Percentiles rank a stretch among this genome's conserved stretches.
These are phyloP conservation scores for Aspergillus wentii DNA, from an alignment of 495 filamentous ascomycete species.

Conservation along the genomic window DNA sequence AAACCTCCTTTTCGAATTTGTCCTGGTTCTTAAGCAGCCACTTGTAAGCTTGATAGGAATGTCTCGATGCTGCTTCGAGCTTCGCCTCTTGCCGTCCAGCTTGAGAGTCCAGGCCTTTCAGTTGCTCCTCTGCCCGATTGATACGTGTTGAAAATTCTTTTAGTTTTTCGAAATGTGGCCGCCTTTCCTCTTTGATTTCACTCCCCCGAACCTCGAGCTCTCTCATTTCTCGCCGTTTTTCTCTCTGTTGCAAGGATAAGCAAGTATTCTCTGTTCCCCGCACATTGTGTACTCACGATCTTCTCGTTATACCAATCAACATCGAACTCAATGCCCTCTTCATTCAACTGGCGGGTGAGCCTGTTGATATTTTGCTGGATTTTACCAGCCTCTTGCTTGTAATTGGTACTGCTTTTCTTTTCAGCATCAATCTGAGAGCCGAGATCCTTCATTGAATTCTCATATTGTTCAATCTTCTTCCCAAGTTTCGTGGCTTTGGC, in stretches of 20 bases:
- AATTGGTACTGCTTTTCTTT: conserved; percentile 38
- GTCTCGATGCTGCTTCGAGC: conserved; percentile 49
- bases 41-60: conserved; percentile 66
- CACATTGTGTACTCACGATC: conserved; percentile 27
- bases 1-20: conserved; percentile 74
- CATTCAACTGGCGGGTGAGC: conserved; percentile 43
- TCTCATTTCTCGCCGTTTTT: conserved; percentile 29
- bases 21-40: conserved; percentile 72
- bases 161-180: conserved; percentile 18
- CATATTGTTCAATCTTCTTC: conserved; percentile 44
- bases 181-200: conserved; percentile 24
- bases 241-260: conserved; percentile 28
- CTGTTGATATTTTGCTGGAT: conserved; percentile 37
- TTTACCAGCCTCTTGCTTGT: conserved; percentile 45
- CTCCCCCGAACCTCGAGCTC: conserved; percentile 22
- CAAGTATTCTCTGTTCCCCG: background rate
- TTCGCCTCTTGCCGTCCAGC: conserved; percentile 68
- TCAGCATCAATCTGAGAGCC: conserved; percentile 54
- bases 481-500: conserved; percentile 43
- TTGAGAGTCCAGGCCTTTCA: conserved; percentile 65
- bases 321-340: conserved; percentile 50
- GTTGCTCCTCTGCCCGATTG: conserved; percentile 36
- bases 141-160: conserved; percentile 24
- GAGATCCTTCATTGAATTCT: conserved; percentile 52
- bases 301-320: conserved; percentile 47